Evolutionary conservation across 1,139 yeast genomes (phyloP).

Genomic region (Saccharomyces hybrid): DNA sequence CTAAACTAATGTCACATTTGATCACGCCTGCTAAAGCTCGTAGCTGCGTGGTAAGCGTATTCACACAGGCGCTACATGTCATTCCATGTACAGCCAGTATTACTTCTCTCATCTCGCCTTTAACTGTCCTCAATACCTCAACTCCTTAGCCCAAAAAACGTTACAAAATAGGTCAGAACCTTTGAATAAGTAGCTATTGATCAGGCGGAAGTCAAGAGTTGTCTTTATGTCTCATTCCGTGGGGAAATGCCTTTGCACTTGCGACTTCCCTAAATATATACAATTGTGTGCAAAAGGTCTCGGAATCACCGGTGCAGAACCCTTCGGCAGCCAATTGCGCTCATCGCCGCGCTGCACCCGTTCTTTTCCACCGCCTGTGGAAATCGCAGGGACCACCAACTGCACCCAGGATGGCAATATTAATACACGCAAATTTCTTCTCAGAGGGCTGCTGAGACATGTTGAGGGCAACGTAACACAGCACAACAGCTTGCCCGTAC

Average conservation of each 20-base stretch:
- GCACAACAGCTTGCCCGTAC: no score
- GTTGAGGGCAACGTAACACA: no score
- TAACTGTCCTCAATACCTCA: not conserved
- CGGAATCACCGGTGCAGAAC: not conserved
- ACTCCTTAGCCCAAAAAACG: not conserved
- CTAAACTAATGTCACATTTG: slow-evolving; percentile 52
- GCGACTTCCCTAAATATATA: not conserved
- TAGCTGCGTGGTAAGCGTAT: slow-evolving; percentile 52
- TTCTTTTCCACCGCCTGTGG: not conserved
- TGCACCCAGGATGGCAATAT: not conserved
- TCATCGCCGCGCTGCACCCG: slow-evolving; percentile 1
- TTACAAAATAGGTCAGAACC: not conserved
- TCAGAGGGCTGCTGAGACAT: not conserved
- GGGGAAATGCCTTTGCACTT: not conserved
- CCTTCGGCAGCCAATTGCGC: not conserved
- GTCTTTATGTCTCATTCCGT: not conserved
- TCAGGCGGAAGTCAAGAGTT: not conserved
- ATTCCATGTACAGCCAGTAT: slow-evolving; percentile 49
- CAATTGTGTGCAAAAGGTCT: not conserved
- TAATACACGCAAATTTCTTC: not conserved
- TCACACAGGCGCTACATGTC: slow-evolving; percentile 83
- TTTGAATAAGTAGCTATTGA: not conserved
- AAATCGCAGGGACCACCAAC: not conserved
- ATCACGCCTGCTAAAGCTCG: slow-evolving; percentile 42
- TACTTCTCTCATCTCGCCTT: slow-evolving; percentile 10